These are phyloP conservation scores for Drechslera avenae DNA, from an alignment of 2,329 filamentous ascomycete species.

Conservation along the genomic window DNA sequence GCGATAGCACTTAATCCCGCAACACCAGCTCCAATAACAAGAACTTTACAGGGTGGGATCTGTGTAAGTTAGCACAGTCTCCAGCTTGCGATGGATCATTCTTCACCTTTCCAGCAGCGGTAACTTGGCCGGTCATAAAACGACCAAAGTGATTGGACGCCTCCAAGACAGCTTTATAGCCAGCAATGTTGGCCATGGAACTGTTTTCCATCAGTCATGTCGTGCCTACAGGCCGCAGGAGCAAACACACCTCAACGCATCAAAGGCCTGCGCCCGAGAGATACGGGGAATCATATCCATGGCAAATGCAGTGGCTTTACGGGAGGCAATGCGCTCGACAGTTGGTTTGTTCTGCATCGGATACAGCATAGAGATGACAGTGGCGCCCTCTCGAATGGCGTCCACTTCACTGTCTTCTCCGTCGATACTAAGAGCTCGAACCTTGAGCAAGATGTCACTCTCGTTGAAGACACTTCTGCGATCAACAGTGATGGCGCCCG, in stretches of 20 bases:
- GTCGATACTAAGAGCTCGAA: conserved; percentile 71
- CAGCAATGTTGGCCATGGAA: conserved; percentile 93
- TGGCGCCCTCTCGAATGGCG: conserved; percentile 69
- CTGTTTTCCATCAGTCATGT: conserved; percentile 36
- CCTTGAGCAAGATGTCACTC: conserved; percentile 82
- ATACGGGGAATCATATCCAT: conserved; percentile 95
- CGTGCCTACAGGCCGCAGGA: too few relatives aligned
- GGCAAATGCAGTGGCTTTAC: conserved; percentile 77
- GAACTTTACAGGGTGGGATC: conserved; percentile 87
- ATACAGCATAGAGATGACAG: conserved; percentile 82
- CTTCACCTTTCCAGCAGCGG: conserved; percentile 70
- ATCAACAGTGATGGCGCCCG: conserved; percentile 78
- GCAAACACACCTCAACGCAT: conserved; percentile 65
- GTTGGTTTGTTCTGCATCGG: conserved; percentile 78
- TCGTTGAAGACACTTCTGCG: conserved; percentile 71
- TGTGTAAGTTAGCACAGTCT: conserved; percentile 50
- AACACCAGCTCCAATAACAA: conserved; percentile 89
- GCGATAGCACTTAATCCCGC: conserved; percentile 88
- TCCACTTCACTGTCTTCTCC: conserved; percentile 68
- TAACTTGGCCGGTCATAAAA: conserved; percentile 87
- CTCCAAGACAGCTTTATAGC: conserved; percentile 89
- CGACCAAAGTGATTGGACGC: conserved; percentile 88
- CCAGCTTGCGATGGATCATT: neutral
- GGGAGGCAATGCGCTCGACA: conserved; percentile 72
- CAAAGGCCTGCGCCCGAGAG: conserved; percentile 85